Base-by-base conservation (phyloP, 768 basidiomycete genomes). In the Suillus hirtellus region DNA sequence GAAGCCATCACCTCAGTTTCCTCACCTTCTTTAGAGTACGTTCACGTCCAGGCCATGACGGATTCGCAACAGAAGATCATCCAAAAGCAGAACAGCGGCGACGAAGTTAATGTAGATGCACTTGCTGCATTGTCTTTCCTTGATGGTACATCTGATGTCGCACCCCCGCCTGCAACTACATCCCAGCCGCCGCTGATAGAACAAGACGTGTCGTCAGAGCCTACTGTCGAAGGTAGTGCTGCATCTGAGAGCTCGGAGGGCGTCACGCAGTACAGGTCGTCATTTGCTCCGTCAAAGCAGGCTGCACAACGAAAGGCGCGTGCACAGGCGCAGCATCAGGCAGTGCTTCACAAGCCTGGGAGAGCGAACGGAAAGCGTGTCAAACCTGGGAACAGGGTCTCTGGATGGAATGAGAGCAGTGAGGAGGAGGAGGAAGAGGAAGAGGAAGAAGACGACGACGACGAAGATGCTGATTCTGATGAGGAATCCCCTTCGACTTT, bases 301-400 rank as follows among this genome's bases (percentile, higher is more conserved):
- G 94, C 94, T 44, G 86, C 87, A 24, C 89, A 98, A 71, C 84
- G 96, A 60, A 90, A 91, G 69, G 90, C 92, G 9, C 92, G 90
- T 71, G 82, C 85, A 15, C 88, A 96, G 70, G 93, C 90, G 12
- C 93, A 92, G 1, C 85, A 89, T 38, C 86, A 93, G 49, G 90
- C 90, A 46, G 93, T 91, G 12, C 85, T 81, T 50, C 86, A 88
- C 62, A 85, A 84, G 69, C 95, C 89, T 52, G 95, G 89, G 60
- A 81, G 88, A 71, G 80, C 74, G 38, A 79, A 79, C 19, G 81
- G 75, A 40, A 77, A 66, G 68, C 69, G 70, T 67, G 75, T 68
- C 67, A 79, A 77, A n/a, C 81, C 83, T 68, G 79, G 82, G 21
- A 73, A 77, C 38, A 78, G 73, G 59, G 60, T 65, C 12, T 73